Evolutionary conservation across 2,329 filamentous ascomycete genomes (phyloP).

Genomic region (Rutstroemia sp.): DNA sequence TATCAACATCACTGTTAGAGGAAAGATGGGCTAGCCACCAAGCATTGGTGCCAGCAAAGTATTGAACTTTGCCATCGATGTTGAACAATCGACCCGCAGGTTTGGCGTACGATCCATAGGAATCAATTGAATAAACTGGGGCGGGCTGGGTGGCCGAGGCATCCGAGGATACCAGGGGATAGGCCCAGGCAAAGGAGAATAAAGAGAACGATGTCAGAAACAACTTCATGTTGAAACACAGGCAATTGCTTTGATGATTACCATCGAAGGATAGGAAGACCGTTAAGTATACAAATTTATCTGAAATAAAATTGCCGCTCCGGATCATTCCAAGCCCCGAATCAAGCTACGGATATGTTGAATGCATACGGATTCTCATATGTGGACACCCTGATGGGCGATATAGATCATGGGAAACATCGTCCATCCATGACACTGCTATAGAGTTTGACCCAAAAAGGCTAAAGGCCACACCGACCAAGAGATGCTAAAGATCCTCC

Average conservation of each 20-base stretch:
- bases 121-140: not conserved
- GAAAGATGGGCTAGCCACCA: conserved; percentile 48
- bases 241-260: not conserved
- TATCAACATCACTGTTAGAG: conserved; percentile 48
- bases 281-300: not conserved
- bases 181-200: not conserved
- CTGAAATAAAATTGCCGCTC: not conserved
- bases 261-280: not conserved
- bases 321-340: not conserved
- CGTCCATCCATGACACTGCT: not conserved
- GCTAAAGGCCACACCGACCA: not conserved
- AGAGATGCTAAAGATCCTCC: not conserved
- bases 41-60: conserved; percentile 47
- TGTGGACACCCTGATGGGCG: no score
- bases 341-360: not conserved
- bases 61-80: conserved; percentile 37
- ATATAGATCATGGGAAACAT: no score
- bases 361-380: not conserved
- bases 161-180: not conserved
- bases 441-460: not conserved
- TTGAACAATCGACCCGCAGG: conserved; percentile 31
- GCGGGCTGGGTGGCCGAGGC: not conserved
- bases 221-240: not conserved
- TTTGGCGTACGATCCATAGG: conserved; percentile 10
- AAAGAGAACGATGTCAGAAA: not conserved